Percentiles rank a stretch among this genome's conserved stretches.
phyloP scores from a whole-genome alignment of 306 rosid species.

The Castanea crenata region DNA sequence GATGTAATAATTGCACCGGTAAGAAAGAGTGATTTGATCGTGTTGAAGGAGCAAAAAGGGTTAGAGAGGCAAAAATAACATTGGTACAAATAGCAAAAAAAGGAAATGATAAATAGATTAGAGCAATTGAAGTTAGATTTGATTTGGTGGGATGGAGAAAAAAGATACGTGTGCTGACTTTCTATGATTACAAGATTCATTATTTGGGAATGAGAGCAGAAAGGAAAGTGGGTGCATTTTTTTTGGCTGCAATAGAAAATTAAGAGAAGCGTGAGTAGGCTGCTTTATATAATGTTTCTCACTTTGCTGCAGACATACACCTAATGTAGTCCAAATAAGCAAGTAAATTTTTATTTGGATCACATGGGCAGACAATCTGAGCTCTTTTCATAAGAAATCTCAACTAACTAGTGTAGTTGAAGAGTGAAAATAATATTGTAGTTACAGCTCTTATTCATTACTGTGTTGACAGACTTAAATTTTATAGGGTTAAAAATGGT shows the following conservation, averaged over 20 bases:
- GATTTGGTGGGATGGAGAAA: not conserved
- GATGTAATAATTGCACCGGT: not conserved
- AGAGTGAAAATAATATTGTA: not conserved
- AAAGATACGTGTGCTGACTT: not conserved
- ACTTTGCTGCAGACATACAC: too few relatives aligned
- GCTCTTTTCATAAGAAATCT: not conserved
- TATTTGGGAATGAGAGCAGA: not conserved
- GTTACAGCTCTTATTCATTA: not conserved
- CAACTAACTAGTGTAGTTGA: not conserved
- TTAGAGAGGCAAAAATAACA: too few relatives aligned
- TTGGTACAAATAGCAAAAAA: too few relatives aligned
- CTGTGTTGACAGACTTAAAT: not conserved
- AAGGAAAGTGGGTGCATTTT: not conserved
- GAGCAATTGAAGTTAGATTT: not conserved
- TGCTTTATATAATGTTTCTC: not conserved
- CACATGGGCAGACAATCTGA: not conserved
- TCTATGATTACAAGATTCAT: not conserved
- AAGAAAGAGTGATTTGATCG: not conserved
- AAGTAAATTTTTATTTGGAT: not conserved
- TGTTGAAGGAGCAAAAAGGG: too few relatives aligned
- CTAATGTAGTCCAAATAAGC: too few relatives aligned
- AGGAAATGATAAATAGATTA: not conserved
- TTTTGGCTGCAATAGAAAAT: not conserved
- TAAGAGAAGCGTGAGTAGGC: not conserved
- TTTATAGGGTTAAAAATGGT: not conserved